Base-by-base conservation (phyloP, 352 stramenopile genomes). In the Globisporangium middletonii region DNA sequence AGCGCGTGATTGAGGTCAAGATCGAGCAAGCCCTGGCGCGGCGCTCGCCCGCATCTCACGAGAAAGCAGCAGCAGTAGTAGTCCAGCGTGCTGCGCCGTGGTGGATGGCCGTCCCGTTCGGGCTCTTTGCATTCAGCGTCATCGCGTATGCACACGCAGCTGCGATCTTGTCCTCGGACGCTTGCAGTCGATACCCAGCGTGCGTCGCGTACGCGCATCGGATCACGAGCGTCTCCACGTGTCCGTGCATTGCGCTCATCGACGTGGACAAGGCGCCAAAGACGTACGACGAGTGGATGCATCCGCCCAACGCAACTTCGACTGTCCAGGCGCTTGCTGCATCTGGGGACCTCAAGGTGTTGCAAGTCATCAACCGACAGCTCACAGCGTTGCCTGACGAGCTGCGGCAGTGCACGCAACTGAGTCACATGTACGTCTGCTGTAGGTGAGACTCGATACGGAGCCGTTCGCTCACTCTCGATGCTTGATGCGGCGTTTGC, bases 311-410 rank as follows among this genome's bases (percentile, higher is more conserved):
- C n/a, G 60, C 63, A 3, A 72, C 67, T 0, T 50, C 67, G 1
- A 47, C 44, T 1, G 67, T 81, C 28, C 59, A 65, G 15, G 45
- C 26, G 2, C 48, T 81, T 0, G 55, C 72, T 11, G 7, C 19
- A 0, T 58, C 69, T 5, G 71, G 76, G 3, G 53, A 71, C n/a
- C 59, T 83, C 18, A 59, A 60, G 7, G 63, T 70, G 5, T 44
- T 83, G 23, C 73, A 77, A 13, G 27, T 83, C 3, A 71, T 86
- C 42, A 82, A 83, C 37, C 62, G 62, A 0, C 53, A 50, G 0
- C 33, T 86, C 3, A 16, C 44, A 0, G 50, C 53, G 6, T 55
- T 59, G 27, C 71, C 73, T 3, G 45, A 52, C 0, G 56, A 73
- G n/a, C 50, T 84, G 0, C 38, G 57, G 2, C 28, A 48, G 0